These are phyloP conservation scores for Mucor plumbeus DNA, from an alignment of 371 early-diverging fungal genomes.

Conservation along the genomic window DNA sequence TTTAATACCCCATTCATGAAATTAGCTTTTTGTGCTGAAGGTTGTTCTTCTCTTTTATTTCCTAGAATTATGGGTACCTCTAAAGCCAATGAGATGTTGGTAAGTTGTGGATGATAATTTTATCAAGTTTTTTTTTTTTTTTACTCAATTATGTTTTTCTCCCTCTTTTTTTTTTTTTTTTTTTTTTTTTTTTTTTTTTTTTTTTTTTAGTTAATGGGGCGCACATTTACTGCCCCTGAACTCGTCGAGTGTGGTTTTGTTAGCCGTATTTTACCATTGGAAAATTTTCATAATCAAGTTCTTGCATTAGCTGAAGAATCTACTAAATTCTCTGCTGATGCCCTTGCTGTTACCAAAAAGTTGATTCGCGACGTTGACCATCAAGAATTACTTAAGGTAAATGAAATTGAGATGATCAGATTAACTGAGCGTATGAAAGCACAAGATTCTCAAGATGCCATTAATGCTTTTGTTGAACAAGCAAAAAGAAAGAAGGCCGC, in stretches of 20 bases:
- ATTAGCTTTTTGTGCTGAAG: conserved; percentile 73
- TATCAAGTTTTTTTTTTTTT: too few species aligned
- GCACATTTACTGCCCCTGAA: conserved; percentile 59
- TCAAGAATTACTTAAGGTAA: conserved; percentile 49
- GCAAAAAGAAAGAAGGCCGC: conserved; percentile 26
- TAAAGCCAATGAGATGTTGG: conserved; percentile 69
- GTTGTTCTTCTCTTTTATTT: conserved; percentile 66
- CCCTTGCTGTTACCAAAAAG: conserved; percentile 61
- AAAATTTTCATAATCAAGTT: conserved; percentile 57
- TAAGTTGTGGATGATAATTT: conserved; percentile 20
- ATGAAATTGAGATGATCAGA: conserved; percentile 52
- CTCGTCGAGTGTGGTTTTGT: conserved; percentile 55
- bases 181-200: background rate
- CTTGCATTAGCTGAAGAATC: conserved; percentile 53
- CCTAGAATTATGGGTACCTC: conserved; percentile 65
- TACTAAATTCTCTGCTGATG: conserved; percentile 58
- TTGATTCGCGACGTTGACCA: conserved; percentile 57
- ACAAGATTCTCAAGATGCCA: conserved; percentile 38
- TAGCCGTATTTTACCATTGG: conserved; percentile 56
- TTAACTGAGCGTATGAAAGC: conserved; percentile 39
- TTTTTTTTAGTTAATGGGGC: conserved; percentile 50
- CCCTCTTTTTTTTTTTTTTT: background rate
- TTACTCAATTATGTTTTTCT: too few species aligned
- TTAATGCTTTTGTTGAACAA: conserved; percentile 36
- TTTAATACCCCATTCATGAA: conserved; percentile 77